Evolutionary conservation across 2,329 filamentous ascomycete genomes (phyloP).

Genomic region (Alternaria alternata): DNA sequence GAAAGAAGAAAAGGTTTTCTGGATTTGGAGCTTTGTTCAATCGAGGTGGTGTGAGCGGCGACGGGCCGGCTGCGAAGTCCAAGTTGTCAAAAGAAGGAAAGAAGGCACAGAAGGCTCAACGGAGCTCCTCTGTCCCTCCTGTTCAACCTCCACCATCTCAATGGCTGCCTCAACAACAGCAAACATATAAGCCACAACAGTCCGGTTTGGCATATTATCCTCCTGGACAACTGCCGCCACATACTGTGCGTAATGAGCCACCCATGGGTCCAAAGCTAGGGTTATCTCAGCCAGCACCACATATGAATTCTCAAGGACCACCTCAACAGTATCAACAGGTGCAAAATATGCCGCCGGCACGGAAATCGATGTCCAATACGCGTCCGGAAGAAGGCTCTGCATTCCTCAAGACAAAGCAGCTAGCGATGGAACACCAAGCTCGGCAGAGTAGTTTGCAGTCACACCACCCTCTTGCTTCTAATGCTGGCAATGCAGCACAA

Average conservation of each 20-base stretch:
- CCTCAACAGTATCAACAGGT: conserved; percentile 20
- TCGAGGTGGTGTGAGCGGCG: conserved; percentile 46
- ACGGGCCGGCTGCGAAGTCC: conserved; percentile 35
- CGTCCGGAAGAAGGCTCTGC: conserved; percentile 29
- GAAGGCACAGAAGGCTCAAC: conserved; percentile 44
- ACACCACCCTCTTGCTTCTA: conserved; percentile 14
- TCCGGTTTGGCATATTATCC: conserved; percentile 25
- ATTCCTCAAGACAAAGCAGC: conserved; percentile 32
- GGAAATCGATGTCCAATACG: conserved; percentile 11
- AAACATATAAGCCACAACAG: conserved; percentile 27
- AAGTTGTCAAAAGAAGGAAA: conserved; percentile 51
- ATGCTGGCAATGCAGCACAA: conserved; percentile 8
- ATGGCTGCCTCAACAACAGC: conserved; percentile 31
- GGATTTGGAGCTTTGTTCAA: conserved; percentile 55
- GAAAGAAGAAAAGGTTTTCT: conserved; percentile 57
- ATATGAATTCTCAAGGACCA: conserved; percentile 21
- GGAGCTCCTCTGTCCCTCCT: conserved; percentile 28
- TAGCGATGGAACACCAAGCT: conserved; percentile 32
- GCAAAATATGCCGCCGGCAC: conserved; percentile 13
- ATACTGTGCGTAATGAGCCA: conserved; percentile 30
- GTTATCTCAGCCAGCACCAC: conserved; percentile 21
- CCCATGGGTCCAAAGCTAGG: conserved; percentile 20
- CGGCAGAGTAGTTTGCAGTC: conserved; percentile 13
- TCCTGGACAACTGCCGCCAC: conserved; percentile 21
- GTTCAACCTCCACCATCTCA: conserved; percentile 19